These are phyloP conservation scores for Rubroboletus pulcherrimus DNA, from an alignment of 768 basidiomycete genomes.

Conservation along the genomic window DNA sequence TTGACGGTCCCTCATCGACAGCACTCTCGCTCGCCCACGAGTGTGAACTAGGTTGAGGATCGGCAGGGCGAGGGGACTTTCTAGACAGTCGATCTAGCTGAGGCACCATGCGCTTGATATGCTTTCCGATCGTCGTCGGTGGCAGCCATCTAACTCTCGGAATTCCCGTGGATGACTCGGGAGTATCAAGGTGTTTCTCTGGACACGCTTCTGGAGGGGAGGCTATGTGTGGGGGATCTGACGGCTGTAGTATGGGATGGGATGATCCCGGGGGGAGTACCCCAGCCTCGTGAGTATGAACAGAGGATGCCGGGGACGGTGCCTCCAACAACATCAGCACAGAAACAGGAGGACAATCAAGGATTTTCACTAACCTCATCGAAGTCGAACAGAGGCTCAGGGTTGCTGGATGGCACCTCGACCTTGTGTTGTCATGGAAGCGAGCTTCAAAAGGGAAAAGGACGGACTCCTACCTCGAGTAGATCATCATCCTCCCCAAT, in stretches of 20 bases:
- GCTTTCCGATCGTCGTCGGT: background rate
- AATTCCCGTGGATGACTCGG: too few relatives aligned
- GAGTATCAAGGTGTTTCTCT: too few relatives aligned
- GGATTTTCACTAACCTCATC: background rate
- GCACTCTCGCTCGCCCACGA: background rate
- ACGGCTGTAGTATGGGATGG: too few relatives aligned
- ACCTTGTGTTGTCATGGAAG: background rate
- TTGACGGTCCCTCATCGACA: background rate
- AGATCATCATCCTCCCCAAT: background rate
- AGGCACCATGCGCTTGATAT: too few relatives aligned
- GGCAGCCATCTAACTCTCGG: background rate
- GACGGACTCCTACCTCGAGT: slow-evolving; percentile 3
- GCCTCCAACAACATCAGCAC: background rate
- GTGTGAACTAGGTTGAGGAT: background rate
- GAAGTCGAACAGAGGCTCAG: background rate
- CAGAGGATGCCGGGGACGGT: background rate
- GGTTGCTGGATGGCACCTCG: background rate
- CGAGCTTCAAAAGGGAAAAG: background rate
- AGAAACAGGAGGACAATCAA: background rate
- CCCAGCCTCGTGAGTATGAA: background rate
- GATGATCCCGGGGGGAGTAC: too few relatives aligned
- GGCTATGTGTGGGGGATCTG: too few relatives aligned
- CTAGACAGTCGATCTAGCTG: background rate
- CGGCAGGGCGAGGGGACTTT: background rate
- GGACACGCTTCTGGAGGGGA: too few relatives aligned